Evolutionary conservation across 257 asterid genomes (phyloP).

Genomic region (Galeopsis tetrahit): DNA sequence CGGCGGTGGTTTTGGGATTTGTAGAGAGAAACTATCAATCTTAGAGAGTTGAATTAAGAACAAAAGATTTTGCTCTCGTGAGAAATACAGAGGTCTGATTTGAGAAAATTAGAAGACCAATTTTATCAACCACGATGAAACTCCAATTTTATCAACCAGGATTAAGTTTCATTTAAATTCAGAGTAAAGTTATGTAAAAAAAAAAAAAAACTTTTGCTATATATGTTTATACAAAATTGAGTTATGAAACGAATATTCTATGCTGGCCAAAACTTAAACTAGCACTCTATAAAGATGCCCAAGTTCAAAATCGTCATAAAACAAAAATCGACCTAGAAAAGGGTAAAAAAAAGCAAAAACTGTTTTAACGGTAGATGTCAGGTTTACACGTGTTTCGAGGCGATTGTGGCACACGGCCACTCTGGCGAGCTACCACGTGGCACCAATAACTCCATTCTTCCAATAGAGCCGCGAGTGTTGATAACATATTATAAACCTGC

Average conservation of each 20-base stretch:
- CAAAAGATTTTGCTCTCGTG: no score
- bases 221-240: no score
- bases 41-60: no score
- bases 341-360: background rate
- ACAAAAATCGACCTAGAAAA: background rate
- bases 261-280: background rate
- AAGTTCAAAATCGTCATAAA: constrained; percentile 4
- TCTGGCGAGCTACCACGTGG: background rate
- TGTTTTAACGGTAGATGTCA: constrained; percentile 29
- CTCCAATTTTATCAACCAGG: no score
- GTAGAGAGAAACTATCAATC: no score
- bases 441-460: constrained; percentile 4
- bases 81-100: no score
- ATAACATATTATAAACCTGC: background rate
- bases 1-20: no score
- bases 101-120: no score
- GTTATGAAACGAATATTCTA: background rate
- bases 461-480: background rate
- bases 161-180: no score
- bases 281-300: background rate
- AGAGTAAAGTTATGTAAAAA: no score
- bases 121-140: no score
- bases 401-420: constrained; percentile 12
- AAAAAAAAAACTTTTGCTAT: no score
- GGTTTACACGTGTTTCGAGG: background rate